Base-by-base conservation (phyloP, 2,329 filamentous ascomycete species). In the Purpureocillium takamizusanense region DNA sequence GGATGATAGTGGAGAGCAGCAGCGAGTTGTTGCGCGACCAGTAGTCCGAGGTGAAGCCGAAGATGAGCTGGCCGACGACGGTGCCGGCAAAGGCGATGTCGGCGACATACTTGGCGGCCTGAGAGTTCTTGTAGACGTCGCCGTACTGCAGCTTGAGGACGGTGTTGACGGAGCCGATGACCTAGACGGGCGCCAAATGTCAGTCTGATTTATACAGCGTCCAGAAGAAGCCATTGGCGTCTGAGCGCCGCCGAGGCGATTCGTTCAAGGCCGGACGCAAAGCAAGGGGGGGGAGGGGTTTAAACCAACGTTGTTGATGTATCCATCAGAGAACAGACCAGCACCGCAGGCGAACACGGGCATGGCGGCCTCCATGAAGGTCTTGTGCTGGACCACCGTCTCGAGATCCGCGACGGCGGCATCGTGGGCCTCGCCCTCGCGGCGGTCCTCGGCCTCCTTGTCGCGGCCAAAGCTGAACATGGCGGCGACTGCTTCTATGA, bases 281-380 rank as follows among this genome's bases (percentile, higher is more conserved):
- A 7, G 7, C 4, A 17, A 17, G 32, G 9, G 23, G 12, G 11
- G 5, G 3, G 21, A 21, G 0, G 40, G 15, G 1, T 17, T 14
- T 8, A 33, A 29, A 39, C 57, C 45, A 63, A 87, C 85, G 53
- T 86, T 87, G 62, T 94, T 94, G 55, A 95, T 76, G 59, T 95
- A 95, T 13, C 89, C 89, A 59, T 95, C 89, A 17, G 83, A 88
- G 62, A 95, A 95, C 2, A 95, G 71, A 52, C 89, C 89, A 37
- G 88, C 85, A 46, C 89, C 89, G 54, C 87, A 94, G 32, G 88
- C 88, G 49, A 95, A 81, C 1, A 87, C 83, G 12, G 88, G 86
- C 72, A 74, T 32, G 4, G 46, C 50, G 2, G 48, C 38, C 16
- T 48, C 12, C 18, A 43, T 39, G 27, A 52, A 54, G 9, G 49